Evolutionary conservation across 75 land plant species (phyloP).

Genomic region (Pinus tabuliformis): DNA sequence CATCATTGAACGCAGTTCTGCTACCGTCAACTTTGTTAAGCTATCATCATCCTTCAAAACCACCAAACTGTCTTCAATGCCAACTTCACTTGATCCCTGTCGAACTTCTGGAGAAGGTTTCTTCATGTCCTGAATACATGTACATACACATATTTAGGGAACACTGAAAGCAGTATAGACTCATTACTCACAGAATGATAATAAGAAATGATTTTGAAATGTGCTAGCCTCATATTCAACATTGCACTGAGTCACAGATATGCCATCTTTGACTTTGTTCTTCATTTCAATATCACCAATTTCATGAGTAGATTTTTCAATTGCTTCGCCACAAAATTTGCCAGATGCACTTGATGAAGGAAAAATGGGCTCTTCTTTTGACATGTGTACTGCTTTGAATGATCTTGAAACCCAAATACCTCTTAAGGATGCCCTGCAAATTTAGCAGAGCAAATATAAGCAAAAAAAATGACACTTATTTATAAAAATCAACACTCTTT

Average conservation of each 20-base stretch:
- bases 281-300: background rate
- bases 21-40: constrained; percentile 4
- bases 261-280: background rate
- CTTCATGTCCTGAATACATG: background rate
- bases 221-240: background rate
- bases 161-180: background rate
- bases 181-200: background rate
- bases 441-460: background rate
- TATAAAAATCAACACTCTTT: no score
- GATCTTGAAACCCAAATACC: constrained; percentile 1
- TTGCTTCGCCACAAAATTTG: background rate
- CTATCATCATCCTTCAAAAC: constrained; percentile 5
- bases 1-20: constrained; percentile 4
- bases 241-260: background rate
- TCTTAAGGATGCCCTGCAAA: constrained; percentile 4
- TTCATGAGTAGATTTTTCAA: background rate
- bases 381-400: background rate
- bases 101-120: background rate
- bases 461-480: no score
- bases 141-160: background rate
- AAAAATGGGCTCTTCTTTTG: background rate
- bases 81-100: background rate
- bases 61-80: background rate
- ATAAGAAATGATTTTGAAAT: background rate
- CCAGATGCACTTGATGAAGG: background rate